Evolutionary conservation across 169 alveolate genomes (phyloP).

Genomic region (Cryptosporidium tyzzeri): DNA sequence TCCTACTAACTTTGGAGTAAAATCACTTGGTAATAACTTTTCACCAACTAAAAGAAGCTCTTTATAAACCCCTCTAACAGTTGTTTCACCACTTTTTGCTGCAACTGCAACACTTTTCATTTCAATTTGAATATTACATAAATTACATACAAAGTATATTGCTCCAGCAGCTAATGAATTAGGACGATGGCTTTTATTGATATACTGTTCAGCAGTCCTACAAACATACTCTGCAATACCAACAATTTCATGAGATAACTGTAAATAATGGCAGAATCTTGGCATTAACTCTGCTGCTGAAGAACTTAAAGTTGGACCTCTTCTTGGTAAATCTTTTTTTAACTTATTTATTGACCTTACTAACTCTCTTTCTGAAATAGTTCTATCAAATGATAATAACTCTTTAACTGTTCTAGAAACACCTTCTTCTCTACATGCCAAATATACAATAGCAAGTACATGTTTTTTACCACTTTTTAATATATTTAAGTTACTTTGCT

Average conservation of each 20-base stretch:
- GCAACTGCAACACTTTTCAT: conserved; percentile 75
- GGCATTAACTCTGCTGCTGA: conserved; percentile 85
- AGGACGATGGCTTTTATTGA: conserved; percentile 85
- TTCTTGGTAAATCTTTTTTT: conserved; percentile 85
- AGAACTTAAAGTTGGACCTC: conserved; percentile 84
- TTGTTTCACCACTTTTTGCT: conserved; percentile 75
- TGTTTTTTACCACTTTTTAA: conserved; percentile 81
- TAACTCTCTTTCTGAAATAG: conserved; percentile 86
- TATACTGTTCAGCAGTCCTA: conserved; percentile 81
- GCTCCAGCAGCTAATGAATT: conserved; percentile 88
- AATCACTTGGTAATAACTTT: conserved; percentile 57
- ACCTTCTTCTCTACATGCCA: conserved; percentile 92
- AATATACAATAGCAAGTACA: conserved; percentile 87
- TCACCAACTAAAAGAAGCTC: conserved; percentile 61
- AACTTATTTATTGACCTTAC: conserved; percentile 89
- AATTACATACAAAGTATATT: conserved; percentile 79
- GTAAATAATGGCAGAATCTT: conserved; percentile 82
- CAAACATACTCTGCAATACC: conserved; percentile 84
- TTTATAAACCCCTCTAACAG: conserved; percentile 68
- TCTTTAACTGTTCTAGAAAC: conserved; percentile 89
- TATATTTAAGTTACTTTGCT: conserved; percentile 79
- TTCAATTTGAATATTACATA: conserved; percentile 52
- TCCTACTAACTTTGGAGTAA: conserved; percentile 54
- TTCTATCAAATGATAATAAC: conserved; percentile 84
- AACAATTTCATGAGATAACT: conserved; percentile 80